A percentile compares a stretch with the other conserved stretches of the same genome.
phyloP scores from a whole-genome alignment of 441 rosid genomes.

The Gossypium schwendimanii region DNA sequence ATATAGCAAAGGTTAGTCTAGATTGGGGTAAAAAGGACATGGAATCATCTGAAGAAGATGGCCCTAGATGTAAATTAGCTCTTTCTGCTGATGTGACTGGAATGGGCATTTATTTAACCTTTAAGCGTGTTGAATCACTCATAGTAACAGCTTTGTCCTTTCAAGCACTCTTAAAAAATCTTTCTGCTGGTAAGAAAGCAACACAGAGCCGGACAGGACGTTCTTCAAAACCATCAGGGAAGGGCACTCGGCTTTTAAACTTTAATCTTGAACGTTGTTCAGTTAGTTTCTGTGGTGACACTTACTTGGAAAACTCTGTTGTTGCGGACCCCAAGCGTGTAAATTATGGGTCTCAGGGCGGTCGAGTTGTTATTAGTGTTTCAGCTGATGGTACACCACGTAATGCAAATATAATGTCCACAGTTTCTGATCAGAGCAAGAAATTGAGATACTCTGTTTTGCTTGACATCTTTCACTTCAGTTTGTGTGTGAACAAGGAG shows the following conservation, averaged over 20 bases:
- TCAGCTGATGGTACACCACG: conserved; percentile 83
- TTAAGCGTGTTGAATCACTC: conserved; percentile 75
- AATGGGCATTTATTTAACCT: conserved; percentile 65
- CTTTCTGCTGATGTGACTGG: conserved; percentile 87
- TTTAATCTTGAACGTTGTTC: conserved; percentile 80
- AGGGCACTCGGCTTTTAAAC: conserved; percentile 72
- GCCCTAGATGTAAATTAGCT: conserved; percentile 56
- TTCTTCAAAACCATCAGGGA: conserved; percentile 67
- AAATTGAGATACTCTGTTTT: conserved; percentile 65
- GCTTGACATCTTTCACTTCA: conserved; percentile 74
- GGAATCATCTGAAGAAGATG: conserved; percentile 58
- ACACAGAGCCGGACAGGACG: conserved; percentile 42
- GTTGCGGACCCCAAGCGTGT: conserved; percentile 92
- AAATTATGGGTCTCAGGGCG: conserved; percentile 99
- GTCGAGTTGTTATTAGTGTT: conserved; percentile 53
- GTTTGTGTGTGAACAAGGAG: conserved; percentile 75
- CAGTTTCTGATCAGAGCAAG: conserved; percentile 49
- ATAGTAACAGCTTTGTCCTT: conserved; percentile 67
- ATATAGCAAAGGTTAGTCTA: conserved; percentile 82
- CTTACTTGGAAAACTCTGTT: conserved; percentile 58
- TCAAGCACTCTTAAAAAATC: conserved; percentile 59
- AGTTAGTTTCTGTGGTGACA: conserved; percentile 61
- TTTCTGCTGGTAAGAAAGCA: conserved; percentile 51
- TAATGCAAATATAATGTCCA: conserved; percentile 58
- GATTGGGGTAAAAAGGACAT: conserved; percentile 86